Conservation (phyloP, 169 alveolate genomes). For the Blepharisma undulans region DNA sequence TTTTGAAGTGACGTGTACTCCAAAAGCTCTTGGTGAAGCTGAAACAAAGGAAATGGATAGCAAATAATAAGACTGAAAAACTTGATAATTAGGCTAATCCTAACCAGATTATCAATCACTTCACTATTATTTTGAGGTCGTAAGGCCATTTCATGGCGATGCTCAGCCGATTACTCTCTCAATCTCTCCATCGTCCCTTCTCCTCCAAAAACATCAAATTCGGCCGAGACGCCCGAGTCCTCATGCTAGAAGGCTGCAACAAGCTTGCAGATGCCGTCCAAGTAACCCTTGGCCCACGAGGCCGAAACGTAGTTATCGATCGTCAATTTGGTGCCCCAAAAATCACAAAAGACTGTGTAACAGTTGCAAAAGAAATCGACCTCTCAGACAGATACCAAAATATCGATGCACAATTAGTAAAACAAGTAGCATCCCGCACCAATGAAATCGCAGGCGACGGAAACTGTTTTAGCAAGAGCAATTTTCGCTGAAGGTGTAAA, state of each 20-base stretch:
- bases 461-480: slow-evolving; percentile 98
- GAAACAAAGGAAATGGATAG: too few species aligned
- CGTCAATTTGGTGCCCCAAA: slow-evolving; percentile 96
- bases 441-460: slow-evolving; percentile 99
- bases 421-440: slow-evolving; percentile 96
- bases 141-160: too few species aligned
- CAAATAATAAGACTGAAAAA: too few species aligned
- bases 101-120: too few species aligned
- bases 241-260: slow-evolving; percentile 89
- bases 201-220: slow-evolving; percentile 73
- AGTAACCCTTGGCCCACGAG: slow-evolving; percentile 99
- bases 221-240: slow-evolving; percentile 74
- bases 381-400: slow-evolving; percentile 92
- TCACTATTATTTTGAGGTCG: too few species aligned
- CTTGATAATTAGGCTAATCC: too few species aligned
- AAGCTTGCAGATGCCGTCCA: slow-evolving; percentile 98
- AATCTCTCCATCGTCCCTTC: slow-evolving; percentile 15
- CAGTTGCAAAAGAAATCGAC: slow-evolving; percentile 98
- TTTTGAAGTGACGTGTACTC: too few species aligned
- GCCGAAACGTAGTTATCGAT: slow-evolving; percentile 97
- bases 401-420: slow-evolving; percentile 97
- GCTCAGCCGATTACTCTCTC: neutral
- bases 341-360: slow-evolving; percentile 99
- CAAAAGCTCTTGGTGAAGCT: too few species aligned
- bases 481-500: slow-evolving; percentile 98